Evolutionary conservation across 805 yeast genomes (phyloP).

Genomic region (Grigorovia transvaalensis): DNA sequence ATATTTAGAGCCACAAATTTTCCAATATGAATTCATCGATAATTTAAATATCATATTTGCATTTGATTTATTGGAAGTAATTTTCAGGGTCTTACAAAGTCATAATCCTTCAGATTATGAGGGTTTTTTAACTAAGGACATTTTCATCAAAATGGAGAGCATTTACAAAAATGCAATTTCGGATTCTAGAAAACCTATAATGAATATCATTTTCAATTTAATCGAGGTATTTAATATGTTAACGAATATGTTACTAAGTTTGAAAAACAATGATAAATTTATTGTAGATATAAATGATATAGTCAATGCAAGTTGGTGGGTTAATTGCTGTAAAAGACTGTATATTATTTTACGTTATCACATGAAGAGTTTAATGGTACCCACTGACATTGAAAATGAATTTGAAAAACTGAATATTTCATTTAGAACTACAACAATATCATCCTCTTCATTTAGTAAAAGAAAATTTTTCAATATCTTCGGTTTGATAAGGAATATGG

Average conservation of each 20-base stretch:
- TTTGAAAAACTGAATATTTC: slow-evolving; percentile 3
- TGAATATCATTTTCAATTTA: slow-evolving; percentile 40
- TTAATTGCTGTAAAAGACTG: slow-evolving; percentile 15
- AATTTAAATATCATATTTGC: slow-evolving; percentile 40
- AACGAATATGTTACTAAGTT: slow-evolving; percentile 15
- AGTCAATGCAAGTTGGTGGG: slow-evolving; percentile 19
- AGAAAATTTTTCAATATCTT: slow-evolving; percentile 3
- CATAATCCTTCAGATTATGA: slow-evolving; percentile 5
- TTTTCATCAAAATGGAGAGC: slow-evolving; percentile 22
- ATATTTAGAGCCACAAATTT: slow-evolving; percentile 27
- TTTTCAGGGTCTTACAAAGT: slow-evolving; percentile 24
- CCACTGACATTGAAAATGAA: slow-evolving; percentile 7
- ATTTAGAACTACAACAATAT: neutral
- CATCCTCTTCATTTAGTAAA: neutral
- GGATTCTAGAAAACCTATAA: slow-evolving; percentile 37
- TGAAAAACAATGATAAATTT: neutral
- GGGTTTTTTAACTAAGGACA: slow-evolving; percentile 14
- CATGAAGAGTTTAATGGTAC: neutral
- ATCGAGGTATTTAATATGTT: slow-evolving; percentile 45
- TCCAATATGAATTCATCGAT: slow-evolving; percentile 40
- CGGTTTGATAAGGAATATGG: slow-evolving; percentile 22
- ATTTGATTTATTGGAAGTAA: slow-evolving; percentile 46
- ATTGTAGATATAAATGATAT: slow-evolving; percentile 2
- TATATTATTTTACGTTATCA: slow-evolving; percentile 15
- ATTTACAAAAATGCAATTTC: slow-evolving; percentile 35